phyloP scores from a whole-genome alignment of 805 yeast genomes.

The Lipomyces yamadae region DNA sequence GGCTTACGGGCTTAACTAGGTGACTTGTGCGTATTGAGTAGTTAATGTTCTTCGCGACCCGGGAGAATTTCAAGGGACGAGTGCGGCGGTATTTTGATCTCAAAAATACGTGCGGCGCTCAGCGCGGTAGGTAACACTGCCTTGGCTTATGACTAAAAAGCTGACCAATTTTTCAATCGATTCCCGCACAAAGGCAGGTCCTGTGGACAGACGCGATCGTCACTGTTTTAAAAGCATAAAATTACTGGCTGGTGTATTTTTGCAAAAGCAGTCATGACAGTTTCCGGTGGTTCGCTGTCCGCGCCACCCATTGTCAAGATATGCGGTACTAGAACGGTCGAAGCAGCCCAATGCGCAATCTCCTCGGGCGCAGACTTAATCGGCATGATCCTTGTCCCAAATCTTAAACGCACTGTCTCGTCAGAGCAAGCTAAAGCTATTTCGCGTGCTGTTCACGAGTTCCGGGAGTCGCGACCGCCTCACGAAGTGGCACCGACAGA shows the following conservation, averaged over 20 bases:
- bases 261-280: background rate
- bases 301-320: conserved; percentile 64
- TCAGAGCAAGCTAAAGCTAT: conserved; percentile 54
- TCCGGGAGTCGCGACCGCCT: conserved; percentile 8
- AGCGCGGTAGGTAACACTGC: too few species aligned
- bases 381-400: conserved; percentile 89
- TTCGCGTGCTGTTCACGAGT: conserved; percentile 43
- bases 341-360: conserved; percentile 74
- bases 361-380: conserved; percentile 73
- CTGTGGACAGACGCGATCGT: background rate
- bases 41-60: too few species aligned
- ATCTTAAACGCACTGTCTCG: conserved; percentile 70
- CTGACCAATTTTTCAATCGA: background rate
- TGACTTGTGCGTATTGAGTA: too few species aligned
- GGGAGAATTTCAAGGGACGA: too few species aligned
- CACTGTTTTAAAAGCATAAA: background rate
- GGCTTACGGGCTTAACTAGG: background rate
- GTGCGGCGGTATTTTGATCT: too few species aligned
- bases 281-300: background rate
- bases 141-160: background rate
- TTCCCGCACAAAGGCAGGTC: background rate
- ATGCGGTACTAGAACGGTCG: conserved; percentile 75
- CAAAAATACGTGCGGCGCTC: too few species aligned
- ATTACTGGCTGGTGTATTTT: background rate
- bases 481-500: background rate